Evolutionary conservation across 352 stramenopile genomes (phyloP), one percentile per base, ranked within the genome.

Genomic region (Hyaloperonospora brassicae): DNA sequence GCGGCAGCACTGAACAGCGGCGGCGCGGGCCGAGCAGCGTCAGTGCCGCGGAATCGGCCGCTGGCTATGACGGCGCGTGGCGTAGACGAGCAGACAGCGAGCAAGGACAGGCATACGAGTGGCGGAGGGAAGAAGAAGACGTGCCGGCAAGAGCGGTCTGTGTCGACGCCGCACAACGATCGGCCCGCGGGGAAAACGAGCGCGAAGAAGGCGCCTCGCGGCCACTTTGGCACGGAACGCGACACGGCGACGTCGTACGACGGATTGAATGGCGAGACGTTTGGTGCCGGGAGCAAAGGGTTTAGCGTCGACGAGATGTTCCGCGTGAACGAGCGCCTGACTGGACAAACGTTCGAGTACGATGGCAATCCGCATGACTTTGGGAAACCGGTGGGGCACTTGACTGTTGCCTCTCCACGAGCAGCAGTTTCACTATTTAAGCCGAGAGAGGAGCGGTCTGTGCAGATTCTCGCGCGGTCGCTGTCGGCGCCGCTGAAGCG

Each of bases 271-370:
- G 67, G 76, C 53, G 76, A 95, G 45, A 96, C 89, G 9, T 88
- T 98, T 23, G 86, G 86, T n/a, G 66, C 69, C 14, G 70, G 68
- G 4, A 79, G 79, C 46, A 80, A 87, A 38, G 61, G 73, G 1
- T 89, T 92, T 66, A 91, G 90, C 47, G 93, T 97, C 43, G 88
- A 97, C 58, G 93, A 98, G 27, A 98, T 98, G 93, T 98, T 98
- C 62, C 84, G 70, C 46, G 82, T 95, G 23, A 98, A 98, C 66
- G 90, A 97, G 74, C 72, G 74, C 52, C 63, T 97, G 31, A 89
- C 88, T 17, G 92, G 92, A 12, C 70, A 86, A 22, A 97, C 97
- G 59, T 95, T 97, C 30, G 83, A 89, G 31, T 98, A 98, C 57
- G 87, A 97, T 72, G 93, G 93, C 22, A 98, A 98, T 64, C 91